These are phyloP conservation scores for Globisporangium perplexum DNA, from an alignment of 352 stramenopile species.

Conservation along the genomic window DNA sequence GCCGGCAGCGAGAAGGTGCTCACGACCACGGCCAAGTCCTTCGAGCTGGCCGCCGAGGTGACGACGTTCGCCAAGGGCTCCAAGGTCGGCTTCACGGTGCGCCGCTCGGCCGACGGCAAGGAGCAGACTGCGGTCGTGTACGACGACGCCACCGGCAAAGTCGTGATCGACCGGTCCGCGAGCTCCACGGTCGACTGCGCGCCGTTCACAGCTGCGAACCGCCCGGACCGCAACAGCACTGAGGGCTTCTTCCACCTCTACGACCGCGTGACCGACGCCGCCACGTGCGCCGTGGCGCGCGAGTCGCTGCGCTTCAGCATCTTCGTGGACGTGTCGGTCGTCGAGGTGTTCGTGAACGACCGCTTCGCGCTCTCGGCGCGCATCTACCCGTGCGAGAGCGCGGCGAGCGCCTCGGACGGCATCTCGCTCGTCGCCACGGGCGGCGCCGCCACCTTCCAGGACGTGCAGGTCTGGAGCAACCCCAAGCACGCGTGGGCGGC, in stretches of 20 bases:
- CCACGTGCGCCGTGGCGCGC: constrained; percentile 25
- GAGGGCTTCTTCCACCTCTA: constrained; percentile 61
- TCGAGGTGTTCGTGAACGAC: constrained; percentile 71
- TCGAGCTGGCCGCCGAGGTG: constrained; percentile 34
- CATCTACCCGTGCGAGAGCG: constrained; percentile 50
- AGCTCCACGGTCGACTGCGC: constrained; percentile 42
- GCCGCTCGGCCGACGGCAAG: constrained; percentile 31
- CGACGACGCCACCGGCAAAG: constrained; percentile 49
- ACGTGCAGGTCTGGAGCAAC: constrained; percentile 61
- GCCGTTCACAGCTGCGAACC: constrained; percentile 31
- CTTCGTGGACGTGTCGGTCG: constrained; percentile 64
- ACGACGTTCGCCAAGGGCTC: constrained; percentile 48
- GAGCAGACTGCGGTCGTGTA: constrained; percentile 61
- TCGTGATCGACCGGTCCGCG: constrained; percentile 50
- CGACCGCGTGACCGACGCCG: constrained; percentile 29
- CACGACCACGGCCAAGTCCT: constrained; percentile 10
- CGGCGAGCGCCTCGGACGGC: constrained; percentile 37
- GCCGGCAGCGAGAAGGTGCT: constrained; percentile 17
- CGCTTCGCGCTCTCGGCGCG: constrained; percentile 58
- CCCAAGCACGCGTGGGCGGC: constrained; percentile 56
- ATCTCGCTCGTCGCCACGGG: constrained; percentile 46
- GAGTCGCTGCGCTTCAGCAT: constrained; percentile 54
- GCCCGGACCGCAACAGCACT: constrained; percentile 25
- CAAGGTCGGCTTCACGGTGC: constrained; percentile 55
- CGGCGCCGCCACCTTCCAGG: constrained; percentile 37